Evolutionary conservation across 2,329 filamentous ascomycete species (phyloP).

Genomic region (Penicillium hesseltinei): DNA sequence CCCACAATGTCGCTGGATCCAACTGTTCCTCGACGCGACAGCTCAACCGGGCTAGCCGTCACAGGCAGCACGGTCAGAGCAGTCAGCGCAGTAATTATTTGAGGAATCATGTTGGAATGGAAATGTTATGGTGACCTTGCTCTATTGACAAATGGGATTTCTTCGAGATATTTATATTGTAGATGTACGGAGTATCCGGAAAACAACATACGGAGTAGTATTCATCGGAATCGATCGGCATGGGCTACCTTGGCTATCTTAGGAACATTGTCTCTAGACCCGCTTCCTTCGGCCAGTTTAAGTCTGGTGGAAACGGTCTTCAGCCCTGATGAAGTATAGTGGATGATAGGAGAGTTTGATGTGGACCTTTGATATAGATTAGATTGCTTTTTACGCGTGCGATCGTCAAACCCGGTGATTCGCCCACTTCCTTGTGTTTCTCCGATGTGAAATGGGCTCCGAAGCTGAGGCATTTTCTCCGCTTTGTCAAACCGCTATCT

Average conservation of each 20-base stretch:
- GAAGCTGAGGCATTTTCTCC: background rate
- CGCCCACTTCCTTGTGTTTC: background rate
- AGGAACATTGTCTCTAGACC: background rate
- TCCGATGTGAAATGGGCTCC: background rate
- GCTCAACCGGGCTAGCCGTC: background rate
- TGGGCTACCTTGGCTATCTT: background rate
- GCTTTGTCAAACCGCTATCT: background rate
- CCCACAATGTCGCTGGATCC: slow-evolving; percentile 51
- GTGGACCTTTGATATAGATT: background rate
- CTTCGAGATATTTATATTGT: background rate
- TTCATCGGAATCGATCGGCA: too few relatives aligned
- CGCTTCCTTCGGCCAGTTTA: background rate
- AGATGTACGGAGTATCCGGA: background rate
- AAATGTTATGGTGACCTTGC: background rate
- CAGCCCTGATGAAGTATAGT: slow-evolving; percentile 4
- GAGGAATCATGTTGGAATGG: slow-evolving; percentile 8
- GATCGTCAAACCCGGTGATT: slow-evolving; percentile 1
- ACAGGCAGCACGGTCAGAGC: slow-evolving; percentile 5
- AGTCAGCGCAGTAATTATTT: background rate
- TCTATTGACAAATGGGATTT: background rate
- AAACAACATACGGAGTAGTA: too few relatives aligned
- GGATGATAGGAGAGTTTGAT: background rate
- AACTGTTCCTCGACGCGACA: slow-evolving; percentile 43
- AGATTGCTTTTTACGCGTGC: background rate
- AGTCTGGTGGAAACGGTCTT: background rate